A percentile compares a stretch with the other conserved stretches of the same genome.
Conservation (phyloP, 139 green algal genomes). For the Chlamydomonas urium region DNA sequence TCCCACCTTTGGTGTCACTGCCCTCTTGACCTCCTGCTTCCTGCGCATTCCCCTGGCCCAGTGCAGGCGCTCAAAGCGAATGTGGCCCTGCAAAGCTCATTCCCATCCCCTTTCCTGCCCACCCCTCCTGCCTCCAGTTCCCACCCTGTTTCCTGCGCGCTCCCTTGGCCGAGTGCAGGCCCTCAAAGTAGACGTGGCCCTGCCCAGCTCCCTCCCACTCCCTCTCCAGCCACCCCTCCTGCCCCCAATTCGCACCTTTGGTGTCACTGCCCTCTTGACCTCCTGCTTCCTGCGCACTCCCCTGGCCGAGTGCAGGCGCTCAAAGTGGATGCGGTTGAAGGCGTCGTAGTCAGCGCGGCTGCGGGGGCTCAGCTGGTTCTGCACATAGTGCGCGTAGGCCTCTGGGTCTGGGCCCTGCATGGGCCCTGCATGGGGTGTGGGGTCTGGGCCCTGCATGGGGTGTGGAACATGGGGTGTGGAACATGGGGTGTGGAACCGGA, state of each 20-base stretch:
- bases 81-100: too few species aligned
- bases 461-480: too few species aligned
- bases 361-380: constrained; percentile 37
- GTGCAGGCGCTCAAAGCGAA: constrained; percentile 19
- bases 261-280: constrained; percentile 40
- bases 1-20: constrained; percentile 35
- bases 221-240: too few species aligned
- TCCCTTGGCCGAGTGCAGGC: too few species aligned
- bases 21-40: neutral
- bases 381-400: constrained; percentile 34
- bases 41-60: neutral
- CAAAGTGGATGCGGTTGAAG: constrained; percentile 41
- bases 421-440: neutral
- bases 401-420: constrained; percentile 7
- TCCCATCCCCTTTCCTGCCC: too few species aligned
- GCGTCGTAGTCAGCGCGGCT: constrained; percentile 32
- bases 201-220: too few species aligned
- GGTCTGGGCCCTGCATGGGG: neutral
- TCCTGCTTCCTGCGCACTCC: constrained; percentile 3
- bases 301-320: neutral
- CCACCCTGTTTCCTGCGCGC: too few species aligned
- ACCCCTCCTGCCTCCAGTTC: too few species aligned
- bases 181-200: too few species aligned
- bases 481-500: too few species aligned
- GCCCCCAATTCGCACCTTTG: too few species aligned